A percentile compares a stretch with the other conserved stretches of the same genome.
Evolutionary conservation across 495 filamentous ascomycete genomes (phyloP).

Genomic region (Hypoxylon fuscum): DNA sequence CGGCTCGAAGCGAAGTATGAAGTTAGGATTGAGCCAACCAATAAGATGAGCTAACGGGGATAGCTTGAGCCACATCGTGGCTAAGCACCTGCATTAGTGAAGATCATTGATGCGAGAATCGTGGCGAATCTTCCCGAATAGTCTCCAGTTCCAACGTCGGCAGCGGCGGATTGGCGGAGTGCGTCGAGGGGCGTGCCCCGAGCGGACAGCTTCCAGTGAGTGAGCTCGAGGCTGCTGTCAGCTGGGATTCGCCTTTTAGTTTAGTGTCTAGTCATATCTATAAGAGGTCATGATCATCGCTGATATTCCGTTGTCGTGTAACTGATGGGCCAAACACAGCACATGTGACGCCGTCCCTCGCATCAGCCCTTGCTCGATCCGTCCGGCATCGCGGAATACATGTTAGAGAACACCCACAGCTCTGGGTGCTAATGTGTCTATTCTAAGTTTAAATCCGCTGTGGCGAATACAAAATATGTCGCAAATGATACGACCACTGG

Average conservation of each 20-base stretch:
- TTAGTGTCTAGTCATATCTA: conserved; percentile 1
- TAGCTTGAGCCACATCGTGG: conserved; percentile 24
- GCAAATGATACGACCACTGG: not conserved
- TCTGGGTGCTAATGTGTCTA: not conserved
- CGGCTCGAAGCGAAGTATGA: conserved; percentile 5
- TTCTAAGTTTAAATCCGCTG: conserved; percentile 1
- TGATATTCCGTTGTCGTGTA: conserved; percentile 21
- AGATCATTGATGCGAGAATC: conserved; percentile 18
- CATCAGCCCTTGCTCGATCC: not conserved
- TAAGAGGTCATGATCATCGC: conserved; percentile 18
- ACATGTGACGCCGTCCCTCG: conserved; percentile 14
- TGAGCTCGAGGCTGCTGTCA: conserved; percentile 17
- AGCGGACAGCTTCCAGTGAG: too few relatives aligned
- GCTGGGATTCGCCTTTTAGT: conserved; percentile 10
- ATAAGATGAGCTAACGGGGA: conserved; percentile 13
- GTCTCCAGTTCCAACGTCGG: conserved; percentile 9
- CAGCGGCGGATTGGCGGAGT: conserved; percentile 11
- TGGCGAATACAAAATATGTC: conserved; percentile 4
- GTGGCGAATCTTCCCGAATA: conserved; percentile 39
- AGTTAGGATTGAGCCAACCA: conserved; percentile 31
- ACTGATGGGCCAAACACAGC: conserved; percentile 16
- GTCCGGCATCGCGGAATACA: not conserved
- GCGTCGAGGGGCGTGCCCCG: conserved; percentile 18
- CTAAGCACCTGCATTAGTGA: not conserved
- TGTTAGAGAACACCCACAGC: not conserved